Base-by-base conservation (phyloP, 805 yeast genomes). In the Wickerhamomyces tratensis region DNA sequence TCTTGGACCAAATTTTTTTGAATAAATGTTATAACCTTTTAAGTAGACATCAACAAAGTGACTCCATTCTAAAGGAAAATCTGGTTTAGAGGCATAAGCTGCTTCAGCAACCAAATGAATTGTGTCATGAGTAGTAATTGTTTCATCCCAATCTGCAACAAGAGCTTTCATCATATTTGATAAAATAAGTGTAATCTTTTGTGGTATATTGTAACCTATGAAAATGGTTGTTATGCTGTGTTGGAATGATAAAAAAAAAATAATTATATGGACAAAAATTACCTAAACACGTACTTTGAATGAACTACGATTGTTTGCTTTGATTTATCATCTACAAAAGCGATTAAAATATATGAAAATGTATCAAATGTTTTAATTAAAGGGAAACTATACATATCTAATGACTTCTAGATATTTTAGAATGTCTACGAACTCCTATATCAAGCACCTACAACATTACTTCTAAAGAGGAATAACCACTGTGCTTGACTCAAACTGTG, bases 61-160 rank as follows among this genome's bases (percentile, higher is more conserved):
- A 27, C 48, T 47, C 59, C 77, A 71, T 0, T 59, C 52, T 8
- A 71, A 67, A 4, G 51, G 52, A 37, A 62, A 59, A n/a, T 55
- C 54, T 5, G 70, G 69, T 37, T 68, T 64, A 13, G 52, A 41
- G 3, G 31, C 33, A 41, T 73, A 72, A 0, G 78, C 74, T 3
- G 76, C 67, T 33, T 67, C 59, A 12, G 78, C 76, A n/a, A 77
- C 62, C 6, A 74, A 51, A 26, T 55, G 56, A 29, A 79, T 70
- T 1, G 87, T 78, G 55, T 80, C 86, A 30, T 58, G 52, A 6
- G 51, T 48, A 0, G 86, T 77, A 27, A 77, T 66, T 0, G 86
- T 80, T 37, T 79, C 86, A 53, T 80, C 87, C 79, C 83, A 80
- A 49, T 80, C 87, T 4, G 72, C 57, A 2, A 78, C 64, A 10